Percentiles rank a stretch among this genome's conserved stretches.
Conservation (phyloP, 2,329 filamentous ascomycete genomes). For the Penicillium sp. region DNA sequence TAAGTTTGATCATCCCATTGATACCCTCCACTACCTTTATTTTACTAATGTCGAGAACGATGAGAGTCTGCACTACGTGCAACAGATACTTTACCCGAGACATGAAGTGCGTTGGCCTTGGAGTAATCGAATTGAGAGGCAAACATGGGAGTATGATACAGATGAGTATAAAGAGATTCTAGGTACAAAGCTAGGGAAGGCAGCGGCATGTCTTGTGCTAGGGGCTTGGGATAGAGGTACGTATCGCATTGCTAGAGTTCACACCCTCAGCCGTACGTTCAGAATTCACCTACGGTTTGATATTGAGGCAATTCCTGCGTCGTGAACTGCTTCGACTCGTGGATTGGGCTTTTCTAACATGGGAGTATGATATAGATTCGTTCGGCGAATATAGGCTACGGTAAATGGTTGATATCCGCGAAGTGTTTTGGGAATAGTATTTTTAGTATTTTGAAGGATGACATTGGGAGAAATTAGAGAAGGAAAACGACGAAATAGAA, state of each 20-base stretch:
- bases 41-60: background rate
- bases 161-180: background rate
- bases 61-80: background rate
- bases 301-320: background rate
- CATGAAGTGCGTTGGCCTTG: background rate
- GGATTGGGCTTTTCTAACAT: no score
- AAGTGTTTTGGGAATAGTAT: no score
- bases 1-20: background rate
- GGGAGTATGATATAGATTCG: background rate
- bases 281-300: background rate
- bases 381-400: background rate
- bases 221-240: constrained; percentile 1
- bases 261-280: background rate
- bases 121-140: background rate
- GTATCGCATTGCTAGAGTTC: background rate
- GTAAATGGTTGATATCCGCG: no score
- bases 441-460: no score
- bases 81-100: background rate
- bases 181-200: background rate
- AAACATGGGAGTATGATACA: background rate
- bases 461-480: no score
- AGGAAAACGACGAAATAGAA: no score
- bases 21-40: constrained; percentile 1
- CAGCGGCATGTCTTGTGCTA: background rate
- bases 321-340: background rate